phyloP scores from a whole-genome alignment of 495 filamentous ascomycete species.

The Amphirosellinia nigrospora region DNA sequence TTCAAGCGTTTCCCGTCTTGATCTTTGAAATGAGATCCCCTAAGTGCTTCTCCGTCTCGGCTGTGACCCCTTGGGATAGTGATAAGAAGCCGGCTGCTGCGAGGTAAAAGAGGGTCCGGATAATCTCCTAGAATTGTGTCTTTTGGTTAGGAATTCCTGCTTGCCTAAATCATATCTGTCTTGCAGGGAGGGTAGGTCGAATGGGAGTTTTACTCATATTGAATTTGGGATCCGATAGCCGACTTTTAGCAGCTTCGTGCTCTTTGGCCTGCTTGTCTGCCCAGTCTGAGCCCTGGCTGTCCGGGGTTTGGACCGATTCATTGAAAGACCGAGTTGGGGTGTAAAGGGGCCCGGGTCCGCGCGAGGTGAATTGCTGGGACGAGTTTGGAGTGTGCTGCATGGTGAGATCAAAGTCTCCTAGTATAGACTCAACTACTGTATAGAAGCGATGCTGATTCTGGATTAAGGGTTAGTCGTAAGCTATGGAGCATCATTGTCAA shows the following conservation, averaged over 20 bases:
- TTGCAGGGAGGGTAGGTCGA: neutral
- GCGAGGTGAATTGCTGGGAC: slow-evolving; percentile 40
- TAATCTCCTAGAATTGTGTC: slow-evolving; percentile 40
- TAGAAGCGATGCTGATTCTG: neutral
- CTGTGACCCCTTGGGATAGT: slow-evolving; percentile 43
- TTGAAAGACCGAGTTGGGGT: slow-evolving; percentile 37
- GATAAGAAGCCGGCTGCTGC: slow-evolving; percentile 35
- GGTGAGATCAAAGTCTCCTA: neutral
- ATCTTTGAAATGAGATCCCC: slow-evolving; percentile 40
- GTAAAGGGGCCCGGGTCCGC: slow-evolving; percentile 30
- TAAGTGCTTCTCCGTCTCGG: slow-evolving; percentile 43
- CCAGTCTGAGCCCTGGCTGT: slow-evolving; percentile 33
- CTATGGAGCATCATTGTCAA: neutral
- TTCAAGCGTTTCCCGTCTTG: slow-evolving; percentile 27
- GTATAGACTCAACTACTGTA: neutral
- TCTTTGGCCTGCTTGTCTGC: slow-evolving; percentile 62
- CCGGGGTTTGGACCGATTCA: slow-evolving; percentile 28
- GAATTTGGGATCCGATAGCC: slow-evolving; percentile 49
- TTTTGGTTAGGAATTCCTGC: neutral
- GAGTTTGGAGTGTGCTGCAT: slow-evolving; percentile 37
- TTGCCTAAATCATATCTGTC: neutral
- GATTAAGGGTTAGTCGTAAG: neutral
- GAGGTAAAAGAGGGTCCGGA: slow-evolving; percentile 49
- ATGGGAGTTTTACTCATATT: slow-evolving; percentile 42
- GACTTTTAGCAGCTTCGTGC: slow-evolving; percentile 45